Percentiles rank a stretch among this genome's conserved stretches.
These are phyloP conservation scores for Vigna reflexopilosa DNA, from an alignment of 306 rosid species.

Conservation along the genomic window DNA sequence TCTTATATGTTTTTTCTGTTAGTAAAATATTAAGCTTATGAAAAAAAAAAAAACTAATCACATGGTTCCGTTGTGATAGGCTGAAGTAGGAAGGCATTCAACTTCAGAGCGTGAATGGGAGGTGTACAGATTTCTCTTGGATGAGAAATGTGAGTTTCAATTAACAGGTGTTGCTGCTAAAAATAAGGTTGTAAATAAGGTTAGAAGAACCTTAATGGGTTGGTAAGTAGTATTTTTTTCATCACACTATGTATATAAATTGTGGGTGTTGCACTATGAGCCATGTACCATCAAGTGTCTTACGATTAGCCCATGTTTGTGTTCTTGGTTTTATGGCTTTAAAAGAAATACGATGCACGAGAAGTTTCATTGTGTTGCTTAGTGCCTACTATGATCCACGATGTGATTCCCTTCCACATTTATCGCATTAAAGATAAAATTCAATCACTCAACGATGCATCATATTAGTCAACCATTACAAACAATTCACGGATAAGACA, in stretches of 20 bases:
- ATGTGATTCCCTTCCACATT: too few species aligned
- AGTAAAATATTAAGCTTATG: too few species aligned
- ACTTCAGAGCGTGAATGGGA: constrained; percentile 86
- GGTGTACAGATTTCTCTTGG: constrained; percentile 80
- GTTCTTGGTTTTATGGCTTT: constrained; percentile 1
- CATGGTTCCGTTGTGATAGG: constrained; percentile 48
- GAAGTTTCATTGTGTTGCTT: not conserved
- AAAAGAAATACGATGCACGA: not conserved
- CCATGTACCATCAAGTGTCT: constrained; percentile 15
- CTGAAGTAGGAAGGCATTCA: constrained; percentile 79
- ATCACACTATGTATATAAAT: not conserved
- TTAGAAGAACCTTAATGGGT: constrained; percentile 80
- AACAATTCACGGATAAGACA: too few species aligned
- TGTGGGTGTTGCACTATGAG: constrained; percentile 16
- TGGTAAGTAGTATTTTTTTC: constrained; percentile 51
- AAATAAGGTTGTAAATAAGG: constrained; percentile 77
- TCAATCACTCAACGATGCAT: too few species aligned
- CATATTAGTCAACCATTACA: too few species aligned
- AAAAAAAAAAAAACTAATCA: not conserved
- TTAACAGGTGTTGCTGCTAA: constrained; percentile 52
- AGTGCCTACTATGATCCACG: too few species aligned
- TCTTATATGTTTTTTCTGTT: too few species aligned
- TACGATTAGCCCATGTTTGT: constrained; percentile 10
- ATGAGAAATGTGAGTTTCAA: constrained; percentile 65
- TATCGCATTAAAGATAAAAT: too few species aligned